Evolutionary conservation across 805 yeast species (phyloP).

Genomic region (Candida insectalens): DNA sequence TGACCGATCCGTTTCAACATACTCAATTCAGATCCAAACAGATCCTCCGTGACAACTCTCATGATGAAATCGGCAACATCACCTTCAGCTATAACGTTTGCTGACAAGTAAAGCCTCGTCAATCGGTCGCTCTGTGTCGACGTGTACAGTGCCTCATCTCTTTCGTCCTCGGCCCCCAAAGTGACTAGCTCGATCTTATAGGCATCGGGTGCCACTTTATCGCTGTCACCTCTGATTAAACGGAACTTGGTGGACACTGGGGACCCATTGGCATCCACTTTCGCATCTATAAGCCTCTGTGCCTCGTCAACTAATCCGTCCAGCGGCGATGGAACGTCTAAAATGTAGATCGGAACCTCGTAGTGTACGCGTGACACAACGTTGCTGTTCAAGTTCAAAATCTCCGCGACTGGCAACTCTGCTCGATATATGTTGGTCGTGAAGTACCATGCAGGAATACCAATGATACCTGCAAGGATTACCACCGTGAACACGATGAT

Average conservation of each 20-base stretch:
- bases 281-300: constrained; percentile 27
- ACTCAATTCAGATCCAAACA: constrained; percentile 31
- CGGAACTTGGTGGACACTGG: constrained; percentile 23
- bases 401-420: constrained; percentile 38
- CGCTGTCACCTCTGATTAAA: constrained; percentile 17
- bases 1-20: constrained; percentile 14
- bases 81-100: constrained; percentile 16
- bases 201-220: constrained; percentile 9
- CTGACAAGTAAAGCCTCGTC: constrained; percentile 23
- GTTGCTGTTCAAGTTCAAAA: constrained; percentile 18
- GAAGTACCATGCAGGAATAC: constrained; percentile 47
- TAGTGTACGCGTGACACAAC: constrained; percentile 20
- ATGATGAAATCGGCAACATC: constrained; percentile 28
- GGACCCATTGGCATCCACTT: constrained; percentile 10
- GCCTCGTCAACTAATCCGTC: constrained; percentile 23
- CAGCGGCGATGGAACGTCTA: constrained; percentile 26
- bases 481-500: constrained; percentile 18
- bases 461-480: constrained; percentile 27
- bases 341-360: constrained; percentile 32
- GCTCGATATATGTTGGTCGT: constrained; percentile 62
- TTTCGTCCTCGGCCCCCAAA: constrained; percentile 6
- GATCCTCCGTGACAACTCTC: constrained; percentile 26
- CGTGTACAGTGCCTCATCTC: constrained; percentile 17
- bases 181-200: constrained; percentile 26
- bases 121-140: constrained; percentile 30